Evolutionary conservation across 306 rosid genomes (phyloP).

Genomic region (Cyamopsis tetragonoloba): DNA sequence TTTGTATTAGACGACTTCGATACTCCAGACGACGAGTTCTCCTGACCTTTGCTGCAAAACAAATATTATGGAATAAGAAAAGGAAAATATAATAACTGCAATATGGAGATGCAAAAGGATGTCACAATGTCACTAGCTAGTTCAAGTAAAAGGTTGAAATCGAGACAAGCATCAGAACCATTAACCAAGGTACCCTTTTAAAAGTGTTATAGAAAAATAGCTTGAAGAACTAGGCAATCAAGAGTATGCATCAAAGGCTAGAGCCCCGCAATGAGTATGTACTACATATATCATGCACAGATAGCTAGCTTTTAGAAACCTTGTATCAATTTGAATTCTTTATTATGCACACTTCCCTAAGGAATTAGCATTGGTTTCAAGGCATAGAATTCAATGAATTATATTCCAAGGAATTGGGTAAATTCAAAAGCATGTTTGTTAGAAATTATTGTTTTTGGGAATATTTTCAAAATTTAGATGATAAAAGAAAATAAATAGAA

Average conservation of each 20-base stretch:
- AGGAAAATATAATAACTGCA: constrained; percentile 10
- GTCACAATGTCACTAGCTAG: too few relatives aligned
- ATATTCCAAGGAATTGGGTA: too few relatives aligned
- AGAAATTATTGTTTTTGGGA: too few relatives aligned
- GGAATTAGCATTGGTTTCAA: too few relatives aligned
- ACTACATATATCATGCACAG: constrained; percentile 20
- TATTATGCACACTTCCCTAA: background rate
- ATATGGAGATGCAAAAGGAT: constrained; percentile 16
- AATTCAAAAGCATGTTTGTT: too few relatives aligned
- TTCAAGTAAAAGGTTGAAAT: constrained; percentile 7
- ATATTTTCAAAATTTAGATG: too few relatives aligned
- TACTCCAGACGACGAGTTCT: constrained; percentile 39
- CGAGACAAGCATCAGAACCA: constrained; percentile 23
- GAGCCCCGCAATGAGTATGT: background rate
- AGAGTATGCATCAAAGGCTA: background rate
- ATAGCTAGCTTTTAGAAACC: background rate
- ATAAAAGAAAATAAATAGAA: too few relatives aligned
- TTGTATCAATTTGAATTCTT: background rate
- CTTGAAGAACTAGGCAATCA: constrained; percentile 18
- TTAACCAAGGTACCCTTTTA: background rate
- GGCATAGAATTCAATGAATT: too few relatives aligned
- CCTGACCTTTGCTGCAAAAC: constrained; percentile 56
- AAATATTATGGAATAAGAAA: constrained; percentile 32
- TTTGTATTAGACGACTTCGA: constrained; percentile 52
- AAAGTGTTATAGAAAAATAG: constrained; percentile 6